Evolutionary conservation across 306 rosid species (phyloP), one percentile per base, ranked within the genome.

Genomic region (Casuarina equisetifolia): DNA sequence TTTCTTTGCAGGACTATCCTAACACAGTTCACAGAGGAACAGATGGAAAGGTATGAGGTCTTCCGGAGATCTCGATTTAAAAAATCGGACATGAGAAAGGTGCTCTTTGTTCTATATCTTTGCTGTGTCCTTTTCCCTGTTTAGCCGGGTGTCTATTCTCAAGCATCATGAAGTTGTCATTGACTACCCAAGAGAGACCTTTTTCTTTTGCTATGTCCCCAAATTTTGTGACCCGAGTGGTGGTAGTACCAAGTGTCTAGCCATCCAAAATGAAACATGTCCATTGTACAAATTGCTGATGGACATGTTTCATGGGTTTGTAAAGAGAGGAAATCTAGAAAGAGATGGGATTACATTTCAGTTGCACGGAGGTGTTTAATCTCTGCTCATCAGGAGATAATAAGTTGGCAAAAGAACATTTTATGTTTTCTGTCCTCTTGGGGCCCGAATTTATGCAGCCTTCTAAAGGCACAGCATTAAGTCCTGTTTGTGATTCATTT

Each of bases 21-120:
- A 4, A 20, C 64, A 25, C 64, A 32, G 39, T 58, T 58, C 16
- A 58, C 64, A 58, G 64, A 19, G 64, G 64, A 25, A 20, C 64
- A 58, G 25, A 58, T 6, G 40, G 64, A 58, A 32, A 58, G 64
- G 64, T 58, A 58, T 9, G 64, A 58, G 64, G 20, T n/a, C 15
- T 58, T 58, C 25, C 64, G 64, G 64, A 58, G 64, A 11, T 58
- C 64, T 58, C 64, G 64, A 58, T 58, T 58, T 58, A 58, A 58
- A 58, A 58, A 58, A 58, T 8, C 64, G 2, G 64, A 58, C 39
- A 58, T 58, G 64, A 58, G 39, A 58, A 58, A 58, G 64, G 64
- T 58, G 25, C 4, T 25, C 5, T 35, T 9, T 58, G 64, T 58
- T 58, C 64, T 58, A 9, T 58, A 58, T 8, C 35, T 58, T 58